These are phyloP conservation scores for Paracorniculantispora psalliotae DNA, from an alignment of 2,329 filamentous ascomycete genomes.

Conservation along the genomic window DNA sequence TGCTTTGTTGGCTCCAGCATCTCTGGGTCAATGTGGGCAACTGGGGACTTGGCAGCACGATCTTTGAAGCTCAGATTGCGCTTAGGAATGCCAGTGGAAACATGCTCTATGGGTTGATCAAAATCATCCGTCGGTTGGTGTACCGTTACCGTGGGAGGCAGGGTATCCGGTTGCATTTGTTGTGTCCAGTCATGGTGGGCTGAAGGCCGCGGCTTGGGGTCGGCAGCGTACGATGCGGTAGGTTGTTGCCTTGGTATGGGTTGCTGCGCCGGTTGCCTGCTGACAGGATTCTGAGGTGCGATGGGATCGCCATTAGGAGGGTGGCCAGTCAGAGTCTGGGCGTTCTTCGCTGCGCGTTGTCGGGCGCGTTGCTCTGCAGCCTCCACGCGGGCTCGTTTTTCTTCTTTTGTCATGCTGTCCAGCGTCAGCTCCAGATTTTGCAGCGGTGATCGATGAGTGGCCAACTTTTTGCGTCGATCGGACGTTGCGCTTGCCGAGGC, in stretches of 20 bases:
- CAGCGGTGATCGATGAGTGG: constrained; percentile 80
- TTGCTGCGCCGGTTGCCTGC: not conserved
- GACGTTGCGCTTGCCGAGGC: constrained; percentile 34
- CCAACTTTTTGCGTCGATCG: constrained; percentile 55
- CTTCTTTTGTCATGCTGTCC: constrained; percentile 90
- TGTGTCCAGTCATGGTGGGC: constrained; percentile 4
- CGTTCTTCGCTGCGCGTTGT: constrained; percentile 49
- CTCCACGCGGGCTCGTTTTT: constrained; percentile 79
- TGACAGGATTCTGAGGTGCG: not conserved
- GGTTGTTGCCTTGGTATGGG: not conserved
- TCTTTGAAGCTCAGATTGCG: constrained; percentile 59
- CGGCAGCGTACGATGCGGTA: not conserved
- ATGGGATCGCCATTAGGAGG: not conserved
- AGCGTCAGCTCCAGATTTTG: constrained; percentile 90
- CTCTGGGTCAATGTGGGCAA: not conserved
- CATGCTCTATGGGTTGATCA: constrained; percentile 11
- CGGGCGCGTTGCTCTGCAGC: constrained; percentile 72
- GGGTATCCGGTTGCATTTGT: not conserved
- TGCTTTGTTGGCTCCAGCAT: constrained; percentile 3
- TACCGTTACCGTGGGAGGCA: not conserved
- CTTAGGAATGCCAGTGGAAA: constrained; percentile 37
- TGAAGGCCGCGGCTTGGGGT: not conserved
- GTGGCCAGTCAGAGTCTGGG: constrained; percentile 13
- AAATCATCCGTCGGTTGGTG: not conserved
- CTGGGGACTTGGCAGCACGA: constrained; percentile 42